Evolutionary conservation across 192 early-diverging fungal species (phyloP), one percentile per base, ranked within the genome.

Genomic region (Entomortierella chlamydospora): DNA sequence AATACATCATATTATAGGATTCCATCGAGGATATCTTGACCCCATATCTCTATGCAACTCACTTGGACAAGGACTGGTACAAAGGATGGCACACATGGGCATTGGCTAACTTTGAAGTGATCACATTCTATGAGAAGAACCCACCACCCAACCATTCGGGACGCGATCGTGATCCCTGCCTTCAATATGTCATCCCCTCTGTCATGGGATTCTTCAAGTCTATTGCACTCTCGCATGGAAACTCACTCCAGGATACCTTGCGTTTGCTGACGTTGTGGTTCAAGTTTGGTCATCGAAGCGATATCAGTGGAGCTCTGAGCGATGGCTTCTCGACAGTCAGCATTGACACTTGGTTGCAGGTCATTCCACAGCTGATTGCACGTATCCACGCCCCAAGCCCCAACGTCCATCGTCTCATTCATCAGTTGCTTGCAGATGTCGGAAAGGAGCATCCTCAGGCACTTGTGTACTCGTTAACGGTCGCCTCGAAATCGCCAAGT

Each of bases 21-120:
- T 85, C 86, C 3, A 86, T 87, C 15, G 85, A 87, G 54, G 93
- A 93, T 49, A 97, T 97, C 31, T 68, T 98, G 53, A 72, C 88
- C 57, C 95, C 94, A 7, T 95, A 94, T 72, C 82, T 87, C 0
- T 90, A 94, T 26, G 97, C 97, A 0, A 96, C 95, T 11, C 89
- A 93, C 39, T 90, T 94, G 84, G 96, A 97, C 78, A 86, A 87
- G 77, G 88, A 94, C 49, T 98, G 95, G 94, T 98, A 99, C 85
- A 98, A 91, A 63, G 97, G 96, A 20, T 99, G 97, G 96, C 97
- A 99, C 69, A 89, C 94, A 18, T 97, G 96, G 92, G 97, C 96
- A n/a, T 79, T 97, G 20, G 90, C 92, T 30, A 97, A 97, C 73
- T 93, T 94, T 73, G 95, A 99, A 70, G 93, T 92, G 31, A 88